Percentiles rank a stretch among this genome's conserved stretches.
These are phyloP conservation scores for Penicillium ochrochloron DNA, from an alignment of 495 filamentous ascomycete species.

Conservation along the genomic window DNA sequence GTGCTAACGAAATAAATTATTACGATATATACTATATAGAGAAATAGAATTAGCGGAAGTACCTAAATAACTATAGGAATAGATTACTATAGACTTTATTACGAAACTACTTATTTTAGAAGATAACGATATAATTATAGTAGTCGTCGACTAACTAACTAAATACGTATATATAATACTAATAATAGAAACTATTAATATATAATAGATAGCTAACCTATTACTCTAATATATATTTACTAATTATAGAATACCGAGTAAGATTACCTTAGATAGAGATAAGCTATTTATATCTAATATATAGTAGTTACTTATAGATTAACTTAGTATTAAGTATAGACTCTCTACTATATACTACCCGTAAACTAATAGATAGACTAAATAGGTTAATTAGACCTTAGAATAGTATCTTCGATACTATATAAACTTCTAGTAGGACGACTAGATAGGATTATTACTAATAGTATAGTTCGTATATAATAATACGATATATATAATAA, in stretches of 20 bases:
- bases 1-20: background rate
- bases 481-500: slow-evolving; percentile 2
- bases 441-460: slow-evolving; percentile 33
- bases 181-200: background rate
- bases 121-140: background rate
- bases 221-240: background rate
- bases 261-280: background rate
- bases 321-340: slow-evolving; percentile 2
- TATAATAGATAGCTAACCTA: background rate
- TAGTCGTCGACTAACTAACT: slow-evolving; percentile 1
- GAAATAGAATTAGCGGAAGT: background rate
- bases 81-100: slow-evolving; percentile 6
- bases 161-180: slow-evolving; percentile 1
- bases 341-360: background rate
- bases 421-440: slow-evolving; percentile 30
- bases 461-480: slow-evolving; percentile 36
- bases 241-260: background rate
- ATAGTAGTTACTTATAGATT: background rate
- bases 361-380: background rate
- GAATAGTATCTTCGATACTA: background rate
- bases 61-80: background rate
- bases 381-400: background rate
- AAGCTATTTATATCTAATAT: slow-evolving; percentile 9
- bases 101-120: background rate
- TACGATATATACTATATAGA: background rate